These are phyloP conservation scores for Colletotrichum filicis DNA, from an alignment of 2,329 filamentous ascomycete genomes.

Conservation along the genomic window DNA sequence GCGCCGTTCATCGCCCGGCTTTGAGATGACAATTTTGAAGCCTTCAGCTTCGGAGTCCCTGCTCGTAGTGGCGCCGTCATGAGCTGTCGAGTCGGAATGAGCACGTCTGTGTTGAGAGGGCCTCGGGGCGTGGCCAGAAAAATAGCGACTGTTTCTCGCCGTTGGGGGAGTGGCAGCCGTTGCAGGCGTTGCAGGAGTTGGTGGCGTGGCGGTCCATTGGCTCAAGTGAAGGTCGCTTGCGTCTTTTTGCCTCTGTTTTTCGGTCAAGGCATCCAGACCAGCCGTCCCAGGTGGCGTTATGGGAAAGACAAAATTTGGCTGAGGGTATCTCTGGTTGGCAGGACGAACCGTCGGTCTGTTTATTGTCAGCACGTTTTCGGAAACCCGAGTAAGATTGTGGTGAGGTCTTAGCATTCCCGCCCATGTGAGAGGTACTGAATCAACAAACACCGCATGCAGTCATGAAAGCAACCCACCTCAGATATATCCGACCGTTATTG, in stretches of 20 bases:
- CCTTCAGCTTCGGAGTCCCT: conserved; percentile 71
- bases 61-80: conserved; percentile 64
- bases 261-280: conserved; percentile 59
- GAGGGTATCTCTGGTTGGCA: conserved; percentile 69
- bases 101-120: conserved; percentile 66
- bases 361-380: conserved; percentile 37
- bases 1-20: conserved; percentile 68
- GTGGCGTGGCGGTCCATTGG: conserved; percentile 57
- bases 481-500: conserved; percentile 84
- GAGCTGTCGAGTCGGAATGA: conserved; percentile 81
- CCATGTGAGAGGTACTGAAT: background rate
- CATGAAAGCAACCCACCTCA: conserved; percentile 68
- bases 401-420: conserved; percentile 28
- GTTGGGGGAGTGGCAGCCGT: conserved; percentile 44
- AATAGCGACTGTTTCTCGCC: conserved; percentile 46
- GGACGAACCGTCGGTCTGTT: conserved; percentile 70
- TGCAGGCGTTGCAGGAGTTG: conserved; percentile 38
- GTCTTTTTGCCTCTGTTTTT: conserved; percentile 41
- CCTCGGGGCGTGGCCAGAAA: conserved; percentile 42
- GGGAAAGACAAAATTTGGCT: conserved; percentile 70
- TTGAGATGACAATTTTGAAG: conserved; percentile 84
- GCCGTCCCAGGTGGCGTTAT: conserved; percentile 70
- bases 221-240: conserved; percentile 45
- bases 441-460: conserved; percentile 18
- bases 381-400: conserved; percentile 18